Base-by-base conservation (phyloP, 441 rosid genomes). In the Croton laevigatus region DNA sequence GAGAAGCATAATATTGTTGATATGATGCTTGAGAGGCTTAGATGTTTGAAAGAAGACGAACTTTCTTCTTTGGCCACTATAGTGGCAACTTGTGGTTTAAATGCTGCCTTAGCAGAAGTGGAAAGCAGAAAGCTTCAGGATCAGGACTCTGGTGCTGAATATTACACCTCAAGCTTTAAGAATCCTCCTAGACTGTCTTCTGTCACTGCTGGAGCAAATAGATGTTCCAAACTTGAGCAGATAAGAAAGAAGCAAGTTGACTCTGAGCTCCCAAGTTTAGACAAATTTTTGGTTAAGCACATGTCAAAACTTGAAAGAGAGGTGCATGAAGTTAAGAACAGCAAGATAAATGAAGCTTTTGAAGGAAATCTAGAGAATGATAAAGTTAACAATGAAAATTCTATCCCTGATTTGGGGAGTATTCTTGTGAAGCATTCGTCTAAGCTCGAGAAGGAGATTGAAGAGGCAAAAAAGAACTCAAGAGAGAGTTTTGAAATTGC, bases 51-150 rank as follows among this genome's bases (percentile, higher is more conserved):
- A 58, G 96, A 94, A 79, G 88, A 85, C 69, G 97, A 92, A 68
- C 97, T 94, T 76, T 91, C 98, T 79, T 90, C 93, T 53, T 87
- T 94, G 73, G 97, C 93, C 64, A 86, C 96, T 36, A 88, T 89
- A 68, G 87, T 94, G 72, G 99, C 99, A 53, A 92, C 97, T 27
- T 82, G 98, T 79, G 99, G 98, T 75, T 82, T 94, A 79, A 91
- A 78, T 86, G 94, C 91, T 73, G 93, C 90, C 46, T 82, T 94
- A 73, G 94, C 93, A 76, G 89, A 89, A 87, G 84, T 69, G 59
- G 88, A 82, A 72, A 72, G 71, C 68, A 55, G 45, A 36, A 87
- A 81, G 74, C 63, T 71, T 46, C 80, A 74, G 36, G 64, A 75
- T 51, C 80, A 73, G 52, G 73, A 48, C 58, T 71, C 78, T 60